A percentile compares a stretch with the other conserved stretches of the same genome.
These are phyloP conservation scores for Citrus cavaleriei DNA, from an alignment of 345 rosid species.

Conservation along the genomic window DNA sequence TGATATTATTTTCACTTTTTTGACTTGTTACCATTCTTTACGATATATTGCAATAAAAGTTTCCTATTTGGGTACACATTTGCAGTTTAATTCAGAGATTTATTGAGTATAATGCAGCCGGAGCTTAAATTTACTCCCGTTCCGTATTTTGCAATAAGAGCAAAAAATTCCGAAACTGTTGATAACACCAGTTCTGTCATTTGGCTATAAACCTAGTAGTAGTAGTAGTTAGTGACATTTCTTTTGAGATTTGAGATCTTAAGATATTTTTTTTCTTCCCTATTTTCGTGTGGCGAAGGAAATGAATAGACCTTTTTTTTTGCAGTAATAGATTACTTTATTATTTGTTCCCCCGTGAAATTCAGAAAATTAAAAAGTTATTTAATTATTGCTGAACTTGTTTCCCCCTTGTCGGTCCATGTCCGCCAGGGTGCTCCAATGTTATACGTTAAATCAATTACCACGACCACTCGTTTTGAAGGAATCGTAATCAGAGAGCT, in stretches of 20 bases:
- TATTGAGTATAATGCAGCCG: no score
- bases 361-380: not conserved
- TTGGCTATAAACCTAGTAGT: not conserved
- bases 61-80: no score
- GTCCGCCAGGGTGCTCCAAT: slow-evolving; percentile 20
- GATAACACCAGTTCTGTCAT: no score
- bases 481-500: slow-evolving; percentile 22
- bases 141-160: no score
- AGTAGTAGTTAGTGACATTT: not conserved
- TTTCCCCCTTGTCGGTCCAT: slow-evolving; percentile 25
- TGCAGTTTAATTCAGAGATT: no score
- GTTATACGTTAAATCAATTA: not conserved
- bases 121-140: no score
- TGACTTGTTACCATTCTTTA: no score
- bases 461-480: slow-evolving; percentile 17
- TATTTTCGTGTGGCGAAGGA: not conserved
- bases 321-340: not conserved
- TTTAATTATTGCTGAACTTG: slow-evolving; percentile 11
- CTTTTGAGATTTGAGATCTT: slow-evolving; percentile 19
- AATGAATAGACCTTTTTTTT: not conserved
- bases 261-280: not conserved
- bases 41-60: no score
- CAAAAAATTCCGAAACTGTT: no score
- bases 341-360: not conserved
- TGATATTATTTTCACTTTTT: no score